phyloP scores from a whole-genome alignment of 1,284 basidiomycete genomes.

The Cutaneotrichosporon sp. region DNA sequence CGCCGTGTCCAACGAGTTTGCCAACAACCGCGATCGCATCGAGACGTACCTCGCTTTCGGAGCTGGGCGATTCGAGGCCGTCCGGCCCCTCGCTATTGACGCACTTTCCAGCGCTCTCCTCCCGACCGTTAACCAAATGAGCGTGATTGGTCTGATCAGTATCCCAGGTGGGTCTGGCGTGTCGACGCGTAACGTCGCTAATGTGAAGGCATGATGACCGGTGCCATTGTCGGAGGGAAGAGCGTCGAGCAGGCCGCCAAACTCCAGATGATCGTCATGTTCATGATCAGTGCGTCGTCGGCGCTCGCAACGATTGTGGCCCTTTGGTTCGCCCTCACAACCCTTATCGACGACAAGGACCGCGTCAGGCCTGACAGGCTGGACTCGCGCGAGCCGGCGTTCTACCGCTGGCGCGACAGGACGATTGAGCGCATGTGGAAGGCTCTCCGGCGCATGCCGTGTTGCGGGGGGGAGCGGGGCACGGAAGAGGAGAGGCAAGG shows the following conservation, averaged over 20 bases:
- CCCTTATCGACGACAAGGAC: constrained; percentile 64
- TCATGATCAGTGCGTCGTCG: constrained; percentile 75
- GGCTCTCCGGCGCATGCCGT: not conserved
- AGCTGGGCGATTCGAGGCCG: constrained; percentile 70
- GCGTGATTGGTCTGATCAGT: constrained; percentile 70
- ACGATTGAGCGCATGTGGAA: constrained; percentile 1
- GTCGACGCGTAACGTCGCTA: too few relatives aligned
- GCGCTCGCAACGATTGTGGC: constrained; percentile 63
- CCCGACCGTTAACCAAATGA: constrained; percentile 79
- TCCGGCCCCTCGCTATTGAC: constrained; percentile 66
- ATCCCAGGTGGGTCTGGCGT: constrained; percentile 43
- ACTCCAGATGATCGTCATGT: constrained; percentile 85
- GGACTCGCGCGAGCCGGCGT: constrained; percentile 52
- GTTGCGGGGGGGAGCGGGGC: constrained; percentile 10
- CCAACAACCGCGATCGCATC: constrained; percentile 71
- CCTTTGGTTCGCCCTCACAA: constrained; percentile 58
- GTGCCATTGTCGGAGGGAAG: constrained; percentile 76
- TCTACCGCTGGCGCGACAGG: constrained; percentile 50
- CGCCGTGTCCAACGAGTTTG: constrained; percentile 41
- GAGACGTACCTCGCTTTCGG: constrained; percentile 80
- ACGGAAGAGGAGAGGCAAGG: constrained; percentile 15
- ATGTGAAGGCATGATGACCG: constrained; percentile 79
- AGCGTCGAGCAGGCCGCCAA: constrained; percentile 76
- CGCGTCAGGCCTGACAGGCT: constrained; percentile 67
- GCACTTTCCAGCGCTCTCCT: constrained; percentile 71